Base-by-base conservation (phyloP, 2,329 filamentous ascomycete species). In the Amauroascus verrucosus region DNA sequence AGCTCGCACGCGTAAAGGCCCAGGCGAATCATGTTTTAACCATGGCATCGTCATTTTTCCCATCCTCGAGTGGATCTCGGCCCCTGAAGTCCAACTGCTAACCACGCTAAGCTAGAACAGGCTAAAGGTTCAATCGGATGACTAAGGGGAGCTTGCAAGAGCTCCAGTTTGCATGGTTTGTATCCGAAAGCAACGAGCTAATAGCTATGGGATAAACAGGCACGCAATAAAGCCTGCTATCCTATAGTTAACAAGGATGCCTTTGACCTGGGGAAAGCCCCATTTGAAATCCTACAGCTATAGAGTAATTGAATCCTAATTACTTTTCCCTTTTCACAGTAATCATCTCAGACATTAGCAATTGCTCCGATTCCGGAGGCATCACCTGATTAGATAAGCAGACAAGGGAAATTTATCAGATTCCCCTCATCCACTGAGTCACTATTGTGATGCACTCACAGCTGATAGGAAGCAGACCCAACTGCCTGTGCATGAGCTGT, bases 341-440 rank as follows among this genome's bases (percentile, higher is more conserved):
- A n/a, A n/a, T n/a, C n/a, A n/a, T n/a, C n/a, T n/a, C n/a, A n/a
- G n/a, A n/a, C n/a, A n/a, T n/a, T n/a, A n/a, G n/a, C n/a, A n/a
- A n/a, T n/a, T n/a, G n/a, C n/a, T n/a, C n/a, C n/a, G n/a, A n/a
- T n/a, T n/a, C n/a, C n/a, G n/a, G n/a, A n/a, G n/a, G n/a, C n/a
- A n/a, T n/a, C n/a, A n/a, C 30, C 6, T n/a, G 38, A 3, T 45
- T 26, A 30, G 28, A 6, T 20, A 38, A 40, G 30, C 33, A 40
- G 13, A 32, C n/a, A n/a, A n/a, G 44, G 44, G 26, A 32, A 47
- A 32, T 18, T 48, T 48, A 48, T 48, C 18, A 24, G 18, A 24
- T 26, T 37, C 45, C 45, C 20, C 45, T 28, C 20, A 37, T 16
- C 16, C 8, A 7, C 11, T 53, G 51, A 51, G 48, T 51, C 48